Percentiles rank a stretch among this genome's conserved stretches.
phyloP scores from a whole-genome alignment of 164 flowering plant species.

The Nelumbo lutea region DNA sequence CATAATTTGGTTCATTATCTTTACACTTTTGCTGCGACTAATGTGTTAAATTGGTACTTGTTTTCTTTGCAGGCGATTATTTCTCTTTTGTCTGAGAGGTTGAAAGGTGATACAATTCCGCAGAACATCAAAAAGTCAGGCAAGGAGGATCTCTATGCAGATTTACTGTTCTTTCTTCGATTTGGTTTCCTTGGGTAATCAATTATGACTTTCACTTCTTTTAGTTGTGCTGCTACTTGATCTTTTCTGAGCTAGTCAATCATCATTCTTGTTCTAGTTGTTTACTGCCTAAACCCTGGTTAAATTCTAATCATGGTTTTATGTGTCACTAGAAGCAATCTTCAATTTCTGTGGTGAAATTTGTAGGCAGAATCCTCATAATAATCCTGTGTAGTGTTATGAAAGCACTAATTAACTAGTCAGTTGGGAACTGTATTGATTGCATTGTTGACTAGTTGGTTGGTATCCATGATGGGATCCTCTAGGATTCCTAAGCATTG shows the following conservation, averaged over 20 bases:
- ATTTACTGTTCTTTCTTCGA: constrained; percentile 57
- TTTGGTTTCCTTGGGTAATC: constrained; percentile 68
- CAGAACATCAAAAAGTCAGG: constrained; percentile 63
- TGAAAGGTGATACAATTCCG: constrained; percentile 44
- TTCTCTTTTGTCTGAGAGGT: constrained; percentile 37
- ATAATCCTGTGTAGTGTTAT: too few relatives aligned
- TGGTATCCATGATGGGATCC: too few relatives aligned
- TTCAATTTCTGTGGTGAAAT: neutral
- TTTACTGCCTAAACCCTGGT: neutral
- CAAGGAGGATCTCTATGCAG: constrained; percentile 83
- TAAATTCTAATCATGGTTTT: neutral
- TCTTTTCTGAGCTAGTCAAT: neutral
- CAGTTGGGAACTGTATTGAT: too few relatives aligned
- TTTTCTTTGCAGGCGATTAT: constrained; percentile 41
- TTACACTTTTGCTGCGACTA: constrained; percentile 1
- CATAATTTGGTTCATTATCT: neutral
- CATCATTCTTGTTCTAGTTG: neutral
- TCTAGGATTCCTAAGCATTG: too few relatives aligned
- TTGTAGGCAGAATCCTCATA: too few relatives aligned
- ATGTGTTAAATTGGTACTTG: constrained; percentile 6
- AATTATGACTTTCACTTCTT: neutral
- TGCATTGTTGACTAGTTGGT: too few relatives aligned
- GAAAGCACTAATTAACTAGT: too few relatives aligned
- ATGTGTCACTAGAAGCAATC: neutral
- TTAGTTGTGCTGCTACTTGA: neutral